phyloP scores from a whole-genome alignment of 768 basidiomycete species.

The Rhodocollybia butyracea region DNA sequence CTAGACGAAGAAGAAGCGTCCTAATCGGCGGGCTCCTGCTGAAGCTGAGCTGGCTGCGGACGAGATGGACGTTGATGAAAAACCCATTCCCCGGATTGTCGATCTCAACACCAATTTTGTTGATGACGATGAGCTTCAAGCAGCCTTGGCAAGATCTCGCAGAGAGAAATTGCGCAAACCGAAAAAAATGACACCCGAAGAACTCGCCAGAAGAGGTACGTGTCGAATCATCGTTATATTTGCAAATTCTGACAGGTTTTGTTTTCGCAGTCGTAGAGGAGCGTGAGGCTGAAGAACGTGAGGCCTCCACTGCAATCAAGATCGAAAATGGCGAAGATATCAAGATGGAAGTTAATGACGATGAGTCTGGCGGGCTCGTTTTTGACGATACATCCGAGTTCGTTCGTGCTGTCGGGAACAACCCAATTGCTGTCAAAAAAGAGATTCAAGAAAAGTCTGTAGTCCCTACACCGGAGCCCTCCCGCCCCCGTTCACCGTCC shows the following conservation, averaged over 20 bases:
- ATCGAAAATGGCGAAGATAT: constrained; percentile 31
- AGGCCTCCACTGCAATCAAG: constrained; percentile 40
- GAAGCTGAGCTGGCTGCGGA: constrained; percentile 49
- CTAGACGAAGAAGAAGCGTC: constrained; percentile 92
- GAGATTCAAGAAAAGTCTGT: constrained; percentile 38
- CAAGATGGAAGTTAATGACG: constrained; percentile 39
- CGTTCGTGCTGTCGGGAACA: constrained; percentile 77
- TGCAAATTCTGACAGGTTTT: neutral
- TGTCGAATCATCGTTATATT: constrained; percentile 20
- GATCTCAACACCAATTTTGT: constrained; percentile 88
- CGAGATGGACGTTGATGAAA: constrained; percentile 80
- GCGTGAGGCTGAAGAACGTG: constrained; percentile 47
- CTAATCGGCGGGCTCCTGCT: constrained; percentile 61
- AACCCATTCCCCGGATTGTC: constrained; percentile 63
- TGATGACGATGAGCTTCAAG: constrained; percentile 98
- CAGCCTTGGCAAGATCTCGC: constrained; percentile 82
- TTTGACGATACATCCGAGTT: constrained; percentile 99
- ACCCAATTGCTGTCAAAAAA: constrained; percentile 50
- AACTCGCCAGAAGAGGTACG: constrained; percentile 72
- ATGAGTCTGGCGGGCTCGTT: constrained; percentile 58
- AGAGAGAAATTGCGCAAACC: constrained; percentile 75
- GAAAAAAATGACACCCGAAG: constrained; percentile 78
- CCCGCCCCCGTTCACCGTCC: constrained; percentile 37
- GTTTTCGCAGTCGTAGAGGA: constrained; percentile 57
- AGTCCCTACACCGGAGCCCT: constrained; percentile 19